A percentile compares a stretch with the other conserved stretches of the same genome.
These are phyloP conservation scores for Lentinula aciculospora DNA, from an alignment of 768 basidiomycete genomes.

Conservation along the genomic window DNA sequence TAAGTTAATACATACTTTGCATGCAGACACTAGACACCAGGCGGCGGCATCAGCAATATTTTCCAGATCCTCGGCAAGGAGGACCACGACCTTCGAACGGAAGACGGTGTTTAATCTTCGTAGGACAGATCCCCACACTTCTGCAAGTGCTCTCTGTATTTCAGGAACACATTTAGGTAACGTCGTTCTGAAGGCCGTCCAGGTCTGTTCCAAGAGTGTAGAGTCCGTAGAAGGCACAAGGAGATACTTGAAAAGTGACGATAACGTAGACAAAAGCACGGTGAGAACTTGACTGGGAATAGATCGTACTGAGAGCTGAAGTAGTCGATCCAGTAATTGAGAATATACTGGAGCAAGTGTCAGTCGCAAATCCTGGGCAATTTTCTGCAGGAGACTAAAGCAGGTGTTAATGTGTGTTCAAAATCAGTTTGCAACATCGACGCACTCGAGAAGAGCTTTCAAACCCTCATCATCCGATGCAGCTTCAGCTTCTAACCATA, in stretches of 20 bases:
- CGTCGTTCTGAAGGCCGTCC: slow-evolving; percentile 44
- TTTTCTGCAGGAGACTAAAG: slow-evolving; percentile 69
- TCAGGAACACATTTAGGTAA: slow-evolving; percentile 62
- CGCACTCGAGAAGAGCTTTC: slow-evolving; percentile 69
- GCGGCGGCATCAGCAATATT: slow-evolving; percentile 60
- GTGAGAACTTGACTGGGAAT: slow-evolving; percentile 60
- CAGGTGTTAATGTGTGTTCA: too few relatives aligned
- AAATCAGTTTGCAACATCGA: background rate
- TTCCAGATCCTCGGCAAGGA: slow-evolving; percentile 47
- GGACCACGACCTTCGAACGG: slow-evolving; percentile 47
- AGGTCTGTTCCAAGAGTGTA: slow-evolving; percentile 55
- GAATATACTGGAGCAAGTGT: slow-evolving; percentile 63
- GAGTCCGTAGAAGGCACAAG: slow-evolving; percentile 55
- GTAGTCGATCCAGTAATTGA: slow-evolving; percentile 47
- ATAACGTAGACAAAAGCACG: slow-evolving; percentile 60
- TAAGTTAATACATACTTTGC: slow-evolving; percentile 49
- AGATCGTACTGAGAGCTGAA: slow-evolving; percentile 49
- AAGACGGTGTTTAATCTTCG: slow-evolving; percentile 62
- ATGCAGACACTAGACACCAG: slow-evolving; percentile 73
- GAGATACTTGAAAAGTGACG: slow-evolving; percentile 66
- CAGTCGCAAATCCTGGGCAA: slow-evolving; percentile 76
- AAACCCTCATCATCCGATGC: slow-evolving; percentile 68
- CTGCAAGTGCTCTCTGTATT: slow-evolving; percentile 71
- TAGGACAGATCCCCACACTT: slow-evolving; percentile 81
- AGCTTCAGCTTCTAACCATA: slow-evolving; percentile 59